Conservation (phyloP, 1,284 basidiomycete genomes). For the Gomphus bonarii region DNA sequence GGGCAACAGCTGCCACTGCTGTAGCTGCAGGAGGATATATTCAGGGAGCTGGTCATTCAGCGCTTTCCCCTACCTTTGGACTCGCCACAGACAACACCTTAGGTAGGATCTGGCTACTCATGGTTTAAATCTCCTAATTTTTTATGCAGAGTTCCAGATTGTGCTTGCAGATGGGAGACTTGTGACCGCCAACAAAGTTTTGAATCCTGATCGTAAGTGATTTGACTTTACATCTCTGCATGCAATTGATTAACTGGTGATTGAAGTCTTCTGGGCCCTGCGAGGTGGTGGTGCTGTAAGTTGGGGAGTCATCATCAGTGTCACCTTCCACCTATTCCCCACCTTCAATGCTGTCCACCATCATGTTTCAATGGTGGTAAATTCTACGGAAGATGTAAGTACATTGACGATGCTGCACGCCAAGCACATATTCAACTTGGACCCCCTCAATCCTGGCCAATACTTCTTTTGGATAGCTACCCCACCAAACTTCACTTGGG, state of each 20-base stretch:
- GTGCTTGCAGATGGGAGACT: conserved; percentile 23
- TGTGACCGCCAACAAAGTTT: conserved; percentile 19
- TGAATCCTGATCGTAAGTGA: conserved; percentile 13
- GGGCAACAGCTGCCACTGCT: conserved; percentile 22
- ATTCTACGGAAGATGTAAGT: neutral
- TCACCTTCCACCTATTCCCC: conserved; percentile 23
- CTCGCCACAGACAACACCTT: conserved; percentile 23
- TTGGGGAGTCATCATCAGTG: conserved; percentile 25
- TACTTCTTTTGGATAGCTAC: conserved; percentile 19
- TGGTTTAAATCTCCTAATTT: neutral
- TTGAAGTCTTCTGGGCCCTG: conserved; percentile 25
- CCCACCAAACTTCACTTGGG: conserved; percentile 2
- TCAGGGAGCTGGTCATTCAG: conserved; percentile 25
- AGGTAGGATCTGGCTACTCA: conserved; percentile 13
- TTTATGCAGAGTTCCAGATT: conserved; percentile 18
- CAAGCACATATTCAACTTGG: conserved; percentile 25
- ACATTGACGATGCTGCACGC: conserved; percentile 1
- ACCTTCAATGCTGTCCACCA: conserved; percentile 18
- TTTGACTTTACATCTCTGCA: neutral
- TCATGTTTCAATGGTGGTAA: neutral
- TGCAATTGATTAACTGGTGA: neutral
- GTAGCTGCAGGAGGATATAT: conserved; percentile 22
- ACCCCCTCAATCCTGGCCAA: conserved; percentile 21
- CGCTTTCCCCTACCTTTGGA: conserved; percentile 20
- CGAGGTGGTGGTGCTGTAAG: conserved; percentile 26